A percentile compares a stretch with the other conserved stretches of the same genome.
These are phyloP conservation scores for Luffa acutangula DNA, from an alignment of 306 rosid species.

Conservation along the genomic window DNA sequence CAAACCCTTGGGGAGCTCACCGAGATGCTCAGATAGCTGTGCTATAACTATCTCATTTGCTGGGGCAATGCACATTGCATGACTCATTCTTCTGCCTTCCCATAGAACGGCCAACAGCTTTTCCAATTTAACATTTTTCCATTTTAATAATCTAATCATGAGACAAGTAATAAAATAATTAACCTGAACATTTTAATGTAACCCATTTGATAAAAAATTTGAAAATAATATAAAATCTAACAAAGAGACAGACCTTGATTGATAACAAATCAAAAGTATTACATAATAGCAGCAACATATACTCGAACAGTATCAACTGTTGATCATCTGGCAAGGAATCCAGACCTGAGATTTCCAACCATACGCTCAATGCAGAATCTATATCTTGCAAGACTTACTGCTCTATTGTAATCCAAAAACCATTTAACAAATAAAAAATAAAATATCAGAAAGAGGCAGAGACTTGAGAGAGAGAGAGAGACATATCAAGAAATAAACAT, in stretches of 20 bases:
- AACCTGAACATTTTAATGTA: background rate
- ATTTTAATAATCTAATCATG: constrained; percentile 50
- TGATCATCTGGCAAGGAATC: constrained; percentile 35
- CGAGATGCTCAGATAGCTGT: constrained; percentile 36
- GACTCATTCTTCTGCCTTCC: constrained; percentile 66
- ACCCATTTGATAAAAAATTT: constrained; percentile 1
- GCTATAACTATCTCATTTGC: constrained; percentile 48
- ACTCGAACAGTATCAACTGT: constrained; percentile 30
- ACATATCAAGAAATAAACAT: background rate
- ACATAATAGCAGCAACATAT: constrained; percentile 42
- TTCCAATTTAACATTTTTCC: constrained; percentile 45
- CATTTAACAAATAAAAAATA: constrained; percentile 14
- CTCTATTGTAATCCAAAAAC: constrained; percentile 19
- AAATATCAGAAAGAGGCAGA: background rate
- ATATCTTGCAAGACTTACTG: constrained; percentile 71
- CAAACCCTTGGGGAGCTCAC: constrained; percentile 31
- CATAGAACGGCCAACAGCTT: constrained; percentile 54
- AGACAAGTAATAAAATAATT: constrained; percentile 16
- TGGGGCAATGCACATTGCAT: constrained; percentile 67
- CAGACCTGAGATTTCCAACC: constrained; percentile 38
- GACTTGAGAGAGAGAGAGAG: background rate
- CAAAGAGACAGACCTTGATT: constrained; percentile 51
- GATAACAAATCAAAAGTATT: constrained; percentile 62
- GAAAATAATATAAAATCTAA: background rate
- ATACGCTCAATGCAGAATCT: constrained; percentile 52